Evolutionary conservation across 2,329 filamentous ascomycete genomes (phyloP), one percentile per base, ranked within the genome.

Genomic region (Gnomoniopsis sp.): DNA sequence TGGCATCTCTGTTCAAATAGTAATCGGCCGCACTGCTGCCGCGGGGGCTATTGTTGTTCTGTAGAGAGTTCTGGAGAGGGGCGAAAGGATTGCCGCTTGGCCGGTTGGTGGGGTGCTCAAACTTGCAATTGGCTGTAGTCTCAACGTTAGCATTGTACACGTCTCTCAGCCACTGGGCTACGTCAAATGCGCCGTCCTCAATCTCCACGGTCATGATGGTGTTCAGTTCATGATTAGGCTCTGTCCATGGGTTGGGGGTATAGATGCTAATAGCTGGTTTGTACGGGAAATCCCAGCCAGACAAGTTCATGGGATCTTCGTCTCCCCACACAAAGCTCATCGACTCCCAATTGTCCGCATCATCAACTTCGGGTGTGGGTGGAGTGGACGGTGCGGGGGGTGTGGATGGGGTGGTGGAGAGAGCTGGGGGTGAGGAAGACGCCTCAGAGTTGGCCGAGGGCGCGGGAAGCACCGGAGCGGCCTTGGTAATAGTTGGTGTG

Each of bases 1-100:
- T 88, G 2, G 74, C 75, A 0, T 84, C 83, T 46, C 75, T 74
- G n/a, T 75, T 82, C 44, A 92, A 72, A 48, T 73, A 79, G 69
- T 85, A 84, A 4, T 76, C 64, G 19, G 62, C 56, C 62, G 59
- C 65, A 15, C 38, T 30, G 6, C 55, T 64, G 49, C n/a, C 55
- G 30, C 63, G 64, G 44, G 59, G 6, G 6, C 11, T 22, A 43
- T 48, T 52, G n/a, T 61, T 64, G 7, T 80, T 64, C 86, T 81
- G 66, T 88, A 88, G 26, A 30, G 26, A 30, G 26, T 30, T 62
- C 66, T 68, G 26, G 52, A 53, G 26, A 61, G 49, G 22, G 49
- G 55, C 50, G 61, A 70, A 71, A 8, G 67, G 65, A 54, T 71
- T 75, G 26, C 62, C 60, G 22, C 60, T 63, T 11, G 61, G 53